Evolutionary conservation across 495 filamentous ascomycete species (phyloP).

Genomic region (Xanthoparmelia taractica): DNA sequence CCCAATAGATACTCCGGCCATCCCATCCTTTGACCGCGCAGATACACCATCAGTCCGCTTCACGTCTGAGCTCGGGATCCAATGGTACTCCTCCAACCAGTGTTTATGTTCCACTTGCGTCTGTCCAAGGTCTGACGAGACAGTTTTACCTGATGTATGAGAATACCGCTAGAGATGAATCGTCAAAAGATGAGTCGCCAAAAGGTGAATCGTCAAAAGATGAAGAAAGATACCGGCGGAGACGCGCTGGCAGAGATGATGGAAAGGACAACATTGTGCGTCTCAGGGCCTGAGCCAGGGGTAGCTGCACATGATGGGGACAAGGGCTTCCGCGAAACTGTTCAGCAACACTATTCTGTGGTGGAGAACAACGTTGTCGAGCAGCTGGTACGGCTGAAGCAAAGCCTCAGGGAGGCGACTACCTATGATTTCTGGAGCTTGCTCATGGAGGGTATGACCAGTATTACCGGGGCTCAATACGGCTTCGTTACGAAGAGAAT

Average conservation of each 20-base stretch:
- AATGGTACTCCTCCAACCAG: slow-evolving; percentile 3
- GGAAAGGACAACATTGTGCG: slow-evolving; percentile 37
- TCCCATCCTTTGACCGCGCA: neutral
- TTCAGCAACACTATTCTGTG: slow-evolving; percentile 40
- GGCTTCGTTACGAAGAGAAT: slow-evolving; percentile 63
- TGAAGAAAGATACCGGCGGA: slow-evolving; percentile 15
- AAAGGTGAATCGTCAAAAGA: slow-evolving; percentile 10
- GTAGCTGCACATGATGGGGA: slow-evolving; percentile 42
- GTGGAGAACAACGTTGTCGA: slow-evolving; percentile 57
- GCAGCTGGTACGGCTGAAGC: slow-evolving; percentile 55
- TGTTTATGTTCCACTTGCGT: neutral
- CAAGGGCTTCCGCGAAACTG: slow-evolving; percentile 42
- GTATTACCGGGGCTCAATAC: slow-evolving; percentile 59
- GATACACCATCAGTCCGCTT: neutral
- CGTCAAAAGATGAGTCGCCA: slow-evolving; percentile 14
- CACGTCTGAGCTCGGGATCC: slow-evolving; percentile 1
- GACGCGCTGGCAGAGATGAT: slow-evolving; percentile 21
- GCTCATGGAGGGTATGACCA: slow-evolving; percentile 59
- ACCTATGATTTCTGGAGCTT: slow-evolving; percentile 60
- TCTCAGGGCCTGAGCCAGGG: slow-evolving; percentile 35
- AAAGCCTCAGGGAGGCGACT: slow-evolving; percentile 44
- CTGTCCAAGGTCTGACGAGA: neutral
- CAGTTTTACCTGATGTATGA: neutral
- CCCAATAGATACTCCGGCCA: neutral
- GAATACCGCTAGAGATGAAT: slow-evolving; percentile 6